Evolutionary conservation across 352 stramenopile species (phyloP), one percentile per base, ranked within the genome.

Genomic region (Thalassiosira mediterranea): DNA sequence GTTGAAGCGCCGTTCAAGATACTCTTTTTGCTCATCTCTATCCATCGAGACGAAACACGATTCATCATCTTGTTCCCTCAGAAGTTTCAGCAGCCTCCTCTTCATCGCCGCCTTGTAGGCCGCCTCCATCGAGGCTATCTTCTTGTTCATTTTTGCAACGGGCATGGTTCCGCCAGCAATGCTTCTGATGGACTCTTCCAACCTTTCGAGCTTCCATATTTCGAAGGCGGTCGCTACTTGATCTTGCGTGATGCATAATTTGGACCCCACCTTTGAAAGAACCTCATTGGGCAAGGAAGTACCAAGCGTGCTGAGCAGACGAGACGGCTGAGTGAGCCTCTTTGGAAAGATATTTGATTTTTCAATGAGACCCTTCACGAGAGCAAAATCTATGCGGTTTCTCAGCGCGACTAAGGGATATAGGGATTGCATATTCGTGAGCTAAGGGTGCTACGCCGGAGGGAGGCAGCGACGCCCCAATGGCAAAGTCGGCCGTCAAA

Each of bases 221-320:
- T 92, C 83, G 42, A 84, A 79, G 4, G 81, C 74, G 53, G 86
- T 81, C 32, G 87, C 66, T 44, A 88, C 57, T 76, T 92, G 86
- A 48, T 34, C 34, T n/a, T n/a, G n/a, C n/a, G n/a, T n/a, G n/a
- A n/a, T n/a, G n/a, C n/a, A n/a, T n/a, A n/a, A n/a, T n/a, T n/a
- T n/a, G n/a, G n/a, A n/a, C n/a, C n/a, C n/a, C n/a, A n/a, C n/a
- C n/a, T n/a, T n/a, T n/a, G n/a, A n/a, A n/a, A n/a, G n/a, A n/a
- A n/a, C n/a, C n/a, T n/a, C n/a, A n/a, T n/a, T n/a, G n/a, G n/a
- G n/a, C n/a, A n/a, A n/a, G n/a, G n/a, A n/a, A n/a, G n/a, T n/a
- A n/a, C n/a, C n/a, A n/a, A n/a, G n/a, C n/a, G n/a, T n/a, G n/a
- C n/a, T n/a, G n/a, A n/a, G n/a, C n/a, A n/a, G n/a, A n/a, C n/a